A percentile compares a stretch with the other conserved stretches of the same genome.
Evolutionary conservation across 306 rosid species (phyloP).

Genomic region (Morella rubra): DNA sequence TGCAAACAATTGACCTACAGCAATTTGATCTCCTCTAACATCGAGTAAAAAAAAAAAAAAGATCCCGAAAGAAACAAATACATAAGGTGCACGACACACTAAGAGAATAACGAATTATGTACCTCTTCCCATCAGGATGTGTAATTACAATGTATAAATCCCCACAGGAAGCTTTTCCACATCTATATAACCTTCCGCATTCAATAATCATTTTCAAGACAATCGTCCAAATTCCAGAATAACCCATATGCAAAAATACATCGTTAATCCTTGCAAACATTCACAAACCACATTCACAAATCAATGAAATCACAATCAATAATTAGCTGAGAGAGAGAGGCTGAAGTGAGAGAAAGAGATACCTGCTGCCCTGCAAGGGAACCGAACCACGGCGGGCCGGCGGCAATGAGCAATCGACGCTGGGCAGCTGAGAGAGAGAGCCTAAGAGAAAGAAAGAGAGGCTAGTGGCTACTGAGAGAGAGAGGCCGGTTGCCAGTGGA

Average conservation of each 20-base stretch:
- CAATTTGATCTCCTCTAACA: background rate
- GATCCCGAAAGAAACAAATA: background rate
- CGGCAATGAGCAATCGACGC: too few species aligned
- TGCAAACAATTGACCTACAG: background rate
- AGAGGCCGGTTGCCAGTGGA: too few species aligned
- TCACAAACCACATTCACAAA: too few species aligned
- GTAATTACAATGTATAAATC: constrained; percentile 88
- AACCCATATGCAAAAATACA: constrained; percentile 14
- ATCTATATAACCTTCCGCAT: constrained; percentile 94
- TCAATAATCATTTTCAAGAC: constrained; percentile 54
- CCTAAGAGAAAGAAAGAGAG: too few species aligned
- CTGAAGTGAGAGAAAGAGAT: too few species aligned
- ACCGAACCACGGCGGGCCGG: too few species aligned
- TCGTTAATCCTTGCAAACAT: constrained; percentile 15
- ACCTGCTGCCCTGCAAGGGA: too few species aligned
- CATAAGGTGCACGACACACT: background rate
- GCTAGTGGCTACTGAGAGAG: too few species aligned
- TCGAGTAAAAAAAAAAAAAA: background rate
- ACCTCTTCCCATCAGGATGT: constrained; percentile 94
- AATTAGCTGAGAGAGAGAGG: too few species aligned
- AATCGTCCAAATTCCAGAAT: background rate
- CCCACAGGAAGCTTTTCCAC: constrained; percentile 91
- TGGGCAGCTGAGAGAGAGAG: too few species aligned
- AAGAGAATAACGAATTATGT: constrained; percentile 13
- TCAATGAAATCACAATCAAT: too few species aligned